Evolutionary conservation across 768 basidiomycete genomes (phyloP).

Genomic region (Calvatia gigantea): DNA sequence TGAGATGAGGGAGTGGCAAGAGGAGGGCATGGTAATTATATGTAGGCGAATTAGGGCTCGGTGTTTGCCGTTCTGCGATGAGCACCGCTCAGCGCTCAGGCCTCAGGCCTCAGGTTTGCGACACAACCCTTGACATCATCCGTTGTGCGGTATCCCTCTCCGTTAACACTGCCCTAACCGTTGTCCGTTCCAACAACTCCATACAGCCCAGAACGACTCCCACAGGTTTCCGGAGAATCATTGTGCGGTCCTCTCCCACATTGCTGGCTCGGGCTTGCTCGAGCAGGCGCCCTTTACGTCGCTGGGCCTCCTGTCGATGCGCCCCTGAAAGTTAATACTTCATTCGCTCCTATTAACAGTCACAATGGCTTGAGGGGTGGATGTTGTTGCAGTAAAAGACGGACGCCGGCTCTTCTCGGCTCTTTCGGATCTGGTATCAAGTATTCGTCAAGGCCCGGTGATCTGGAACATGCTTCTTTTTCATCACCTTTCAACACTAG

Average conservation of each 20-base stretch:
- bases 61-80: slow-evolving; percentile 14
- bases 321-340: not conserved
- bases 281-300: not conserved
- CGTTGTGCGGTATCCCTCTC: not conserved
- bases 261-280: not conserved
- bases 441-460: not conserved
- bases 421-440: not conserved
- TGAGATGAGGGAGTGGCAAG: not conserved
- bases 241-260: no score
- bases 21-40: slow-evolving; percentile 6
- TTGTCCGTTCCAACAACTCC: not conserved
- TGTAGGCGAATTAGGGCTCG: slow-evolving; percentile 10
- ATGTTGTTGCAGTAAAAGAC: not conserved
- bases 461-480: not conserved
- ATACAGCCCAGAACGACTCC: not conserved
- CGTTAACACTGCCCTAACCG: slow-evolving; percentile 2
- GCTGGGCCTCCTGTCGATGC: not conserved
- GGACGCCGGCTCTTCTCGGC: not conserved
- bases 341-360: not conserved
- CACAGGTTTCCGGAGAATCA: not conserved
- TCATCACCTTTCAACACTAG: not conserved
- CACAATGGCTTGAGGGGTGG: not conserved
- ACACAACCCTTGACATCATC: slow-evolving; percentile 3
- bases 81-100: slow-evolving; percentile 9
- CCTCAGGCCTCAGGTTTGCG: slow-evolving; percentile 8